A percentile compares a stretch with the other conserved stretches of the same genome.
phyloP scores from a whole-genome alignment of 768 basidiomycete species.

The Collybiopsis confluens region DNA sequence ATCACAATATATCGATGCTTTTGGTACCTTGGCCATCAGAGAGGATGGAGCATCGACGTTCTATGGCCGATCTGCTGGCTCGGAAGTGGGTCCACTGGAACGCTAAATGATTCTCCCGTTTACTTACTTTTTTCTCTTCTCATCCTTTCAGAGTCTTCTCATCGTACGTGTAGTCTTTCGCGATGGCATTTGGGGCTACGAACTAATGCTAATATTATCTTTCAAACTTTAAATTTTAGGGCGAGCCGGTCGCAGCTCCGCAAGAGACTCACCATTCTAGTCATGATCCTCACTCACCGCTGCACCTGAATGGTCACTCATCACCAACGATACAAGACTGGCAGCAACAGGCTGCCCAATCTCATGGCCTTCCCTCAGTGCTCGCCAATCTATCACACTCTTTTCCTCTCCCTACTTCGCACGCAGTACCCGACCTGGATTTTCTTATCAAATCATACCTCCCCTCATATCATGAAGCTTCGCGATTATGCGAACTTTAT shows the following conservation, averaged over 20 bases:
- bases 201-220: background rate
- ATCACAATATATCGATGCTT: constrained; percentile 58
- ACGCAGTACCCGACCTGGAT: constrained; percentile 35
- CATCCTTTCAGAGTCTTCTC: constrained; percentile 40
- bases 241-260: background rate
- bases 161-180: constrained; percentile 36
- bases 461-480: constrained; percentile 56
- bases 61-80: constrained; percentile 68
- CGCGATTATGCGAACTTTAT: constrained; percentile 60
- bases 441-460: constrained; percentile 46
- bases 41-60: constrained; percentile 70
- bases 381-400: constrained; percentile 20
- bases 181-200: background rate
- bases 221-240: background rate
- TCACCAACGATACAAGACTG: background rate
- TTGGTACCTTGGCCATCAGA: constrained; percentile 64
- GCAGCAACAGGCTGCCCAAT: constrained; percentile 7
- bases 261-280: background rate
- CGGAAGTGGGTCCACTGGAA: constrained; percentile 47
- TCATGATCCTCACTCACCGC: background rate
- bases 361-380: constrained; percentile 1
- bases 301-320: background rate
- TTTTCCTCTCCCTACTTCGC: constrained; percentile 47
- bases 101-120: background rate
- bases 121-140: background rate